Evolutionary conservation across 371 early-diverging fungal genomes (phyloP), one percentile per base, ranked within the genome.

Genomic region (Lichtheimia ramosa): DNA sequence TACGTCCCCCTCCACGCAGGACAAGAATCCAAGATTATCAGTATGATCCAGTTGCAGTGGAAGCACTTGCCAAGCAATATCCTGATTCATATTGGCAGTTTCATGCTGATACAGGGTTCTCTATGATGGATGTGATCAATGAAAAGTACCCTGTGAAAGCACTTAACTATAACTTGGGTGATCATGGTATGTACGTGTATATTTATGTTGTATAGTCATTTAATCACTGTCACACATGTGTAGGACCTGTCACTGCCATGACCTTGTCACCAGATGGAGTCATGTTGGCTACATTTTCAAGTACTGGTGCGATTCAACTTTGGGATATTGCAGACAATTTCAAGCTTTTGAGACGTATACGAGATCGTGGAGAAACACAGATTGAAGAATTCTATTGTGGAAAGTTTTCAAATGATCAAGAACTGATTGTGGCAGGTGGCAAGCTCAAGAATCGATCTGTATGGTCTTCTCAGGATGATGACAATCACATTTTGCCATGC

Each of bases 381-480:
- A 94, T 96, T 64, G 96, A 96, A 64, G 96, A 96, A 66, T 94
- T 89, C 60, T 94, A 89, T 56, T 87, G 89, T 16, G 95, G 95
- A 14, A 77, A 86, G 34, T 92, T 94, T 55, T 72, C 78, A 0
- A 41, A 39, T 2, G 53, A 52, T 25, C 69, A 59, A 1, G 58
- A 71, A 5, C 50, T 78, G 18, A 24, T 59, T 13, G 71, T 62
- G 5, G 71, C 69, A 0, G 78, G 71, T 28, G 80, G 80, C 18
- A 79, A 79, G 41, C 73, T 90, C 23, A 96, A 96, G 67, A 93
- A 96, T 65, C 84, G 94, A 21, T 81, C 84, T 62, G 77, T 85
- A 27, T 96, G 95, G 95, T 91, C 90, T 2, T 82, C 82, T 40
- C 86, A 84, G 18, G 96, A 96, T 60, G 89, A 92, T 3, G 96